phyloP scores from a whole-genome alignment of 78 protist species.

The Dictyostelium intermedium region DNA sequence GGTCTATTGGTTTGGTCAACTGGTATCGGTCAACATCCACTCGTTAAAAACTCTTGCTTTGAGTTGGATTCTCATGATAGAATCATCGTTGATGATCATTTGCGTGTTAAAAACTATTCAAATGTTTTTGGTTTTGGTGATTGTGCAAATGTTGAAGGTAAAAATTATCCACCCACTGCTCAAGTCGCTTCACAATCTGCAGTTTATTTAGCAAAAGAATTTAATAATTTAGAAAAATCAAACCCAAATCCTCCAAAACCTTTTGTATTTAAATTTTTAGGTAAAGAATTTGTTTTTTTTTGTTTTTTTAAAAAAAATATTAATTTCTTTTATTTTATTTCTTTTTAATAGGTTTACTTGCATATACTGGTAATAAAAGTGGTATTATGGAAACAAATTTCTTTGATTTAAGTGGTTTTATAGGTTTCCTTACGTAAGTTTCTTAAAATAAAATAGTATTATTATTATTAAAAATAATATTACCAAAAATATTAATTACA shows the following conservation, averaged over 20 bases:
- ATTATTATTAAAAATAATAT: neutral
- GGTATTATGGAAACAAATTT: conserved; percentile 30
- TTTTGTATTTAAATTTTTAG: conserved; percentile 67
- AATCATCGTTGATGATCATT: conserved; percentile 35
- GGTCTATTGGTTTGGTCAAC: conserved; percentile 71
- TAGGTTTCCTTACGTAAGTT: conserved; percentile 41
- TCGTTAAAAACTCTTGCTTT: neutral
- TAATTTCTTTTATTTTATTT: neutral
- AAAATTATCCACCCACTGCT: conserved; percentile 80
- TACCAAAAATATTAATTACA: neutral
- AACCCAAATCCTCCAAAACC: neutral
- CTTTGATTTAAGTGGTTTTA: conserved; percentile 64
- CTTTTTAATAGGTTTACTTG: conserved; percentile 83
- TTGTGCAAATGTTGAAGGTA: conserved; percentile 52
- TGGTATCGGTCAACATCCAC: conserved; percentile 47
- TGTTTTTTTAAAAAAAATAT: too few species aligned
- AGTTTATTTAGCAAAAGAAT: conserved; percentile 56
- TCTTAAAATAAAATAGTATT: neutral
- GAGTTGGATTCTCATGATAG: conserved; percentile 61
- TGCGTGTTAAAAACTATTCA: neutral
- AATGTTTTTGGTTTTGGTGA: conserved; percentile 85
- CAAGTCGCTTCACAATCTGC: conserved; percentile 86
- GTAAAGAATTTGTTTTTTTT: too few species aligned
- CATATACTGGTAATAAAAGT: conserved; percentile 77
- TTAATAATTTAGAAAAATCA: conserved; percentile 19